Evolutionary conservation across 2,329 filamentous ascomycete genomes (phyloP), one percentile per base, ranked within the genome.

Genomic region (Diaporthe sp.): DNA sequence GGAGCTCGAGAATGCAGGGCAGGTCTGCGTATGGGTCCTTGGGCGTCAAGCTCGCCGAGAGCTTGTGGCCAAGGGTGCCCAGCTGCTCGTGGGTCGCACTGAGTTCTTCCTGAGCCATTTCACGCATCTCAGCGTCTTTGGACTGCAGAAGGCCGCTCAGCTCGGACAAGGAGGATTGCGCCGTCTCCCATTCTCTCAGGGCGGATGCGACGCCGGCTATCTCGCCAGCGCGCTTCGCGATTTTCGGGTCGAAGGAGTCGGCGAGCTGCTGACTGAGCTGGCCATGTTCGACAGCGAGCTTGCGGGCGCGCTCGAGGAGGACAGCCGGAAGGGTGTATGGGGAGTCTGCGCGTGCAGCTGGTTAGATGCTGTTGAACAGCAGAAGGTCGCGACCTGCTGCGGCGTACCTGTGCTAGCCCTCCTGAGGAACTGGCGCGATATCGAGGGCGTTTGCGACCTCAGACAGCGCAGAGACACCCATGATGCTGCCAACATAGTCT

Each of bases 1-100:
- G 91, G 76, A 99, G 94, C 85, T 99, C 97, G 57, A 99, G 86
- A 78, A 99, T 89, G 83, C 96, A 98, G 72, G 96, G 95, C 79
- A 98, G 90, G 77, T 95, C 90, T 44, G 95, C 95, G 82, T 98
- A 99, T 3, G 96, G 94, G 83, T 99, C 96, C 55, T 92, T 91
- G 0, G 97, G 97, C 22, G 98, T 94, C 72, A 99, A 89, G 61
- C 94, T 92, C 31, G 90, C 91, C 37, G 95, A 95, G 58, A 99
- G 89, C 49, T 90, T 90, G 51, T 88, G 88, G 0, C 92, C 92
- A 37, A 97, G 89, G 0, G 85, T 82, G 3, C 89, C 87, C 34
- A 98, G 89, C 75, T 90, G 87, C 8, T 88, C 84, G 22, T 89
- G 86, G 15, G 94, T 95, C 3, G 89, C 84, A n/a, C 87, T 86